These are phyloP conservation scores for Piper longum DNA, from an alignment of 164 flowering plant genomes.

Conservation along the genomic window DNA sequence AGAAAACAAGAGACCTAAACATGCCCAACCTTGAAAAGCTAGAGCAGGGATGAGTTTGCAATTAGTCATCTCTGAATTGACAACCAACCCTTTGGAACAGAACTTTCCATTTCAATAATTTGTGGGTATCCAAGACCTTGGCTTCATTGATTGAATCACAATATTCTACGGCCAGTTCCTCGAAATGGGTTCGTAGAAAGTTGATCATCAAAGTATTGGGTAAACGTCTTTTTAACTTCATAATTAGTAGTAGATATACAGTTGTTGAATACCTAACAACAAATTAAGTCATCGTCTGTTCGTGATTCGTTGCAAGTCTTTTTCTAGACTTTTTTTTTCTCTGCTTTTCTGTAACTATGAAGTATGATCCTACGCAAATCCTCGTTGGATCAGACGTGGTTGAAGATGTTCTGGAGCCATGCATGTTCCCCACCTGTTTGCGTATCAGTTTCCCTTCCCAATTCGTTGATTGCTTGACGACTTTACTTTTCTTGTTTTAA, in stretches of 20 bases:
- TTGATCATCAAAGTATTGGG: not conserved
- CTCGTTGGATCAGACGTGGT: not conserved
- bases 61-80: not conserved
- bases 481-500: no score
- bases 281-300: not conserved
- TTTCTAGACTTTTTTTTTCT: not conserved
- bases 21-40: not conserved
- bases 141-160: no score
- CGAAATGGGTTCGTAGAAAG: not conserved
- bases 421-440: no score
- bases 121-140: not conserved
- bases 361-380: not conserved
- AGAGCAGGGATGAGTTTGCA: not conserved
- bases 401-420: no score
- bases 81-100: not conserved
- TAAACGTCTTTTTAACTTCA: not conserved
- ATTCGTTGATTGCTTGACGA: no score
- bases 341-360: no score
- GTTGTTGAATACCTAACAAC: not conserved
- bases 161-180: not conserved
- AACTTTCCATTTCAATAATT: not conserved
- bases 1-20: not conserved
- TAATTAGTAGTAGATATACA: no score
- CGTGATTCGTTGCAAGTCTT: not conserved
- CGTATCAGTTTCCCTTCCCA: no score